Conservation (phyloP, 768 basidiomycete genomes). For the Cystofilobasidium macerans region DNA sequence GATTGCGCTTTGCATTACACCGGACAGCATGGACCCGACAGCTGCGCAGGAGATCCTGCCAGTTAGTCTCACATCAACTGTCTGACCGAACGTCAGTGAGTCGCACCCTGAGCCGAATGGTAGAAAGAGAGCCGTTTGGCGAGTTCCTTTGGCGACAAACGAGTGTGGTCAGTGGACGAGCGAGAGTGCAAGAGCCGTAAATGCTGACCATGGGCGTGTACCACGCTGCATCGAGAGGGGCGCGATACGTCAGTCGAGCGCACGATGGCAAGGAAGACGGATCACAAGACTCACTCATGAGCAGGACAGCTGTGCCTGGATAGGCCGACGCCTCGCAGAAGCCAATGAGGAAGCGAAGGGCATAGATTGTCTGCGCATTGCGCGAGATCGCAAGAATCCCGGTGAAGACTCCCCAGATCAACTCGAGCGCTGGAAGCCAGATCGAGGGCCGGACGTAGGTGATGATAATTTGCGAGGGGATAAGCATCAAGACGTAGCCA, state of each 20-base stretch:
- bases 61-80: too few species aligned
- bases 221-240: too few species aligned
- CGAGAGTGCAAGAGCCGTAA: too few species aligned
- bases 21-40: too few species aligned
- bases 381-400: constrained; percentile 22
- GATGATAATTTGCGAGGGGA: constrained; percentile 26
- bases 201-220: constrained; percentile 33
- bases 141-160: too few species aligned
- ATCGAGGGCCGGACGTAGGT: constrained; percentile 27
- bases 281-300: too few species aligned
- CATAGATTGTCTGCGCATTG: constrained; percentile 25
- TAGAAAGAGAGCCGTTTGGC: constrained; percentile 34
- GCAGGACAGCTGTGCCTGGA: constrained; percentile 27
- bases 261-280: too few species aligned
- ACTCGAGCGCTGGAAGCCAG: constrained; percentile 26
- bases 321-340: constrained; percentile 26
- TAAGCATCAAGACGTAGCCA: neutral
- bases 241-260: too few species aligned
- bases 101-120: constrained; percentile 29
- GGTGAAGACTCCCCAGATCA: constrained; percentile 27
- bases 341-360: constrained; percentile 24
- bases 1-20: too few species aligned
- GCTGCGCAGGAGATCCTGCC: too few species aligned
- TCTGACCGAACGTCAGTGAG: too few species aligned
- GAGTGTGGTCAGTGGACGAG: too few species aligned